These are phyloP conservation scores for Adansonia madagascariensis DNA, from an alignment of 441 rosid species.

Conservation along the genomic window DNA sequence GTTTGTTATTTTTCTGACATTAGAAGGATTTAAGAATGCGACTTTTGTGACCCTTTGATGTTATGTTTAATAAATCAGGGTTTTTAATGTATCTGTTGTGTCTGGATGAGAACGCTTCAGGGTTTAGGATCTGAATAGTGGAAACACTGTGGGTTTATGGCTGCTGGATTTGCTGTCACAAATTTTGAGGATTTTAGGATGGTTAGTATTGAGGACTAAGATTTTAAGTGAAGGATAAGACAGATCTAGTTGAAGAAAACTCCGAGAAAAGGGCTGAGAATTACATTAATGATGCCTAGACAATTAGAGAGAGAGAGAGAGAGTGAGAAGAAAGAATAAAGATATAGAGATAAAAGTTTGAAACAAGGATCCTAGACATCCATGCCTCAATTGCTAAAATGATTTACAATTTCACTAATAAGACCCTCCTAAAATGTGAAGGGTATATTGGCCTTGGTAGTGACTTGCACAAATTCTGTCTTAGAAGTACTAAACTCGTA, in stretches of 20 bases:
- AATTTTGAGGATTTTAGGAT: background rate
- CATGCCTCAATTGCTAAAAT: background rate
- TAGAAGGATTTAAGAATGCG: background rate
- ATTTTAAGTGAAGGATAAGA: background rate
- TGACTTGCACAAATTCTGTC: background rate
- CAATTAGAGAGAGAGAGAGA: background rate
- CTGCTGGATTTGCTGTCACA: background rate
- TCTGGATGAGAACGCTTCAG: background rate
- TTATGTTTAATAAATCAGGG: background rate
- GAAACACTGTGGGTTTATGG: background rate
- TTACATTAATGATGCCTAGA: background rate
- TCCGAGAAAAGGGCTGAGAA: background rate
- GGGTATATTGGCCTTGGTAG: background rate
- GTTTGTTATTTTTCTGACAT: background rate
- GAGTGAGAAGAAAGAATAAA: background rate
- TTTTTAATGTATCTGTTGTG: background rate
- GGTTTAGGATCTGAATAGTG: background rate
- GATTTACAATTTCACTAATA: background rate
- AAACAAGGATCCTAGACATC: background rate
- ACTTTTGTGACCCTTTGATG: background rate
- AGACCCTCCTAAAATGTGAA: constrained; percentile 7
- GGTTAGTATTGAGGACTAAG: background rate
- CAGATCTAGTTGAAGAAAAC: background rate
- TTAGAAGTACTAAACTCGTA: background rate
- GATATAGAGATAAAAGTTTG: background rate